A percentile compares a stretch with the other conserved stretches of the same genome.
phyloP scores from a whole-genome alignment of 257 asterid genomes.

The Forsythia viridissima region DNA sequence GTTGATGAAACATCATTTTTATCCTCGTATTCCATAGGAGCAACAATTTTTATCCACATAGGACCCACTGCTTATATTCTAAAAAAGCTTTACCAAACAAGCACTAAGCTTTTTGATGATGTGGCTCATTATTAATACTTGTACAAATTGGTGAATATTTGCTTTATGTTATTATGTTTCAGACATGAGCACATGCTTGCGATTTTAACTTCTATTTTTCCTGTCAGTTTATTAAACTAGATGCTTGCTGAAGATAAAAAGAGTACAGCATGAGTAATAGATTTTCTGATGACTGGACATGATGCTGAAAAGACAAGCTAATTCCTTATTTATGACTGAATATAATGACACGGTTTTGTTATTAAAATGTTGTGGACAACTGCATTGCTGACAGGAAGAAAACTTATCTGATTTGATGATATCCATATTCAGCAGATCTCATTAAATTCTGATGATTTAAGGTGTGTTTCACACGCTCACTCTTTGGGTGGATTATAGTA shows the following conservation, averaged over 20 bases:
- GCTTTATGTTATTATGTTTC: background rate
- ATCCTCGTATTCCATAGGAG: no score
- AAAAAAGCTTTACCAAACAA: no score
- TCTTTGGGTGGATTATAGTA: background rate
- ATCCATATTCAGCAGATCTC: background rate
- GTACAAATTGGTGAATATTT: background rate
- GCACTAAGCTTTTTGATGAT: background rate
- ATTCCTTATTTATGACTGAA: background rate
- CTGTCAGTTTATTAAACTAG: background rate
- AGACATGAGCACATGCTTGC: background rate
- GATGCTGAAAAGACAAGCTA: background rate
- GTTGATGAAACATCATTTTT: no score
- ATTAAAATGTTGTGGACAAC: background rate
- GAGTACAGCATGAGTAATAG: background rate
- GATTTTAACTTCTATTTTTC: background rate
- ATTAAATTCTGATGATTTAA: background rate
- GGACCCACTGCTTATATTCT: no score
- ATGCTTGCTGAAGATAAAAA: background rate
- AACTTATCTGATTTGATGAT: background rate
- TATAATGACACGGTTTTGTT: background rate
- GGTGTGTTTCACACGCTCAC: background rate
- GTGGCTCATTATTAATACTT: background rate
- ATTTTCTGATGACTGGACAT: no score
- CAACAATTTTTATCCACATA: no score
- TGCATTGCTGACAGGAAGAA: background rate